Evolutionary conservation across 2,329 filamentous ascomycete genomes (phyloP), one percentile per base, ranked within the genome.

Genomic region (Orbilia brochopaga): DNA sequence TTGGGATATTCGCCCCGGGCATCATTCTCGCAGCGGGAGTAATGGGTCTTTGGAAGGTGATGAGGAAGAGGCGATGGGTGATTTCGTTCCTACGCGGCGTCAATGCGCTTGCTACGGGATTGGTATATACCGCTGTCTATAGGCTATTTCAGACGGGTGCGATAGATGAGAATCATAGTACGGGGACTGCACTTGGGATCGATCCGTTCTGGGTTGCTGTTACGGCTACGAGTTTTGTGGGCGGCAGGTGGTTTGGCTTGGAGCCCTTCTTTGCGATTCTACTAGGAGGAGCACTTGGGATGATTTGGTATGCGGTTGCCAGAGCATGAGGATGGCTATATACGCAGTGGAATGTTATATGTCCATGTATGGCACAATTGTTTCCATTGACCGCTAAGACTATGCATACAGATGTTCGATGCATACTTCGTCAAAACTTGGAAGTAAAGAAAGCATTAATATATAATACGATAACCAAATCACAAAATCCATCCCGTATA

Each of bases 121-220:
- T 88, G 35, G 84, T 88, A 0, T 88, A 85, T 53, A 87, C 85
- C 0, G 86, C 86, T 0, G 85, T 88, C 0, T 88, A 88, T 70
- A 79, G 85, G 1, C 78, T 88, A 8, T 87, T 84, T 83, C 81
- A 86, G 78, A 83, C 87, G 74, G 86, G 86, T 0, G 86, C 83
- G 61, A 78, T 88, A 1, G 84, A 84, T 19, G 78, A 83, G 17
- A 79, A 80, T 0, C 82, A 81, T 19, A 79, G 81, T 59, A 75
- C 76, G 1, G 86, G 86, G 0, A 82, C 80, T 48, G 85, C 83
- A 72, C 76, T 88, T 50, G 85, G 79, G 0, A 80, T 82, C 35
- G 85, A 88, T 73, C 85, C 86, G 0, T 87, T 85, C 84, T 87
- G 85, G 84, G 82, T 87, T 15, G 84, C 86, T 2, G 82, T 87